A percentile compares a stretch with the other conserved stretches of the same genome.
Conservation (phyloP, 208 protist species). For the Vickermania spadyakhi region DNA sequence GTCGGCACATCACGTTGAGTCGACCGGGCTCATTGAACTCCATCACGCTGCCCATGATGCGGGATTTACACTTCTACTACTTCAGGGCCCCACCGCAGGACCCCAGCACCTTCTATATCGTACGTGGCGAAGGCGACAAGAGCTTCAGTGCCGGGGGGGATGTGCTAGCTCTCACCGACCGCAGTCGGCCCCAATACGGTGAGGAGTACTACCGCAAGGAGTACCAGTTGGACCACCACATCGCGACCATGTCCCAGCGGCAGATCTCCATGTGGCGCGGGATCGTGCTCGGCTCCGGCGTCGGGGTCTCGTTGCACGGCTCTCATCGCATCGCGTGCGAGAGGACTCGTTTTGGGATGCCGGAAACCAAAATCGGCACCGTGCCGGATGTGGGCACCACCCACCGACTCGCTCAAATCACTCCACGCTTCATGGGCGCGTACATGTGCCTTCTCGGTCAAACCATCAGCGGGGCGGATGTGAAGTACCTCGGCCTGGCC, state of each 20-base stretch:
- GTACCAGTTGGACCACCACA: constrained; percentile 65
- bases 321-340: constrained; percentile 70
- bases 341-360: constrained; percentile 72
- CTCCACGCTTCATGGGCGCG: constrained; percentile 32
- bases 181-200: constrained; percentile 5
- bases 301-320: constrained; percentile 68
- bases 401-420: constrained; percentile 56
- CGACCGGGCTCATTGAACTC: constrained; percentile 27
- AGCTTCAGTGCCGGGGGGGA: constrained; percentile 75
- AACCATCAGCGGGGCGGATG: constrained; percentile 62
- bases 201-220: constrained; percentile 45
- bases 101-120: constrained; percentile 23
- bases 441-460: constrained; percentile 73
- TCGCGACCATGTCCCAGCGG: constrained; percentile 37
- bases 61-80: constrained; percentile 32
- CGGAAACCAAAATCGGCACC: constrained; percentile 76
- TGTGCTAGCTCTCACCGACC: constrained; percentile 25
- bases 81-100: constrained; percentile 21
- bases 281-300: constrained; percentile 76
- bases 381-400: constrained; percentile 71
- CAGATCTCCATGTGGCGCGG: constrained; percentile 82
- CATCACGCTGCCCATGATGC: constrained; percentile 31
- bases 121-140: constrained; percentile 27
- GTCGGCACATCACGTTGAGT: constrained; percentile 36
- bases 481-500: constrained; percentile 57